phyloP scores from a whole-genome alignment of 495 filamentous ascomycete genomes.

The Penicillium arizonense region DNA sequence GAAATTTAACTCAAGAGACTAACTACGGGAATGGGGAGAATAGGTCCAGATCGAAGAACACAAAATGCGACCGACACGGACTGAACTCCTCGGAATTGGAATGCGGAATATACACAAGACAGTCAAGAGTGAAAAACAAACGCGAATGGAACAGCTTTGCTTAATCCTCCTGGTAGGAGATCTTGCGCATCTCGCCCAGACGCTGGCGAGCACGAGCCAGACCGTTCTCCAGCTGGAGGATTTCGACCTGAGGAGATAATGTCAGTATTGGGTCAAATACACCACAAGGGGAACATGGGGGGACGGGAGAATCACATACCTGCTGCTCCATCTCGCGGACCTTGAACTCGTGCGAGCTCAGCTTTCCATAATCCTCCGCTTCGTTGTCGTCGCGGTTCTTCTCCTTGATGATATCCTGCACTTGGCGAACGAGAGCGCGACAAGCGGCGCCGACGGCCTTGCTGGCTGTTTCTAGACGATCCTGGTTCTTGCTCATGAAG shows the following conservation, averaged over 20 bases:
- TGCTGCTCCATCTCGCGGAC: constrained; percentile 99
- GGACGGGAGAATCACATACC: constrained; percentile 54
- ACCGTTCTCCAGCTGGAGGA: constrained; percentile 89
- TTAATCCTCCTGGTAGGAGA: constrained; percentile 87
- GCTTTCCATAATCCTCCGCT: constrained; percentile 75
- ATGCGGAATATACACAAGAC: constrained; percentile 12
- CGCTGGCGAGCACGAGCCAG: constrained; percentile 77
- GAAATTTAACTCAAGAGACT: constrained; percentile 4
- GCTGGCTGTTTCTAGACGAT: constrained; percentile 83
- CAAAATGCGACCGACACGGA: background rate
- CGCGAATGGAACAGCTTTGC: constrained; percentile 12
- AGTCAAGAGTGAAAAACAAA: background rate
- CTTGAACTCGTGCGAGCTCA: constrained; percentile 95
- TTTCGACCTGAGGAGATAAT: constrained; percentile 75
- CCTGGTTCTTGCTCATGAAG: constrained; percentile 96
- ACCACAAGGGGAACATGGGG: constrained; percentile 6
- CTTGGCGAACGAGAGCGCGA: constrained; percentile 82
- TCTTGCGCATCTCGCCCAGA: constrained; percentile 97
- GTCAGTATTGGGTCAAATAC: constrained; percentile 13
- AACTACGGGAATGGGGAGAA: constrained; percentile 3
- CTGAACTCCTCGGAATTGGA: background rate
- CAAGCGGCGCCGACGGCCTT: constrained; percentile 92
- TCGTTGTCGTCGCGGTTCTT: constrained; percentile 76
- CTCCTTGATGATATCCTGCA: constrained; percentile 89
- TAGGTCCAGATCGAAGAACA: background rate